These are phyloP conservation scores for Bipolaris oryzae DNA, from an alignment of 2,329 filamentous ascomycete genomes.

Conservation along the genomic window DNA sequence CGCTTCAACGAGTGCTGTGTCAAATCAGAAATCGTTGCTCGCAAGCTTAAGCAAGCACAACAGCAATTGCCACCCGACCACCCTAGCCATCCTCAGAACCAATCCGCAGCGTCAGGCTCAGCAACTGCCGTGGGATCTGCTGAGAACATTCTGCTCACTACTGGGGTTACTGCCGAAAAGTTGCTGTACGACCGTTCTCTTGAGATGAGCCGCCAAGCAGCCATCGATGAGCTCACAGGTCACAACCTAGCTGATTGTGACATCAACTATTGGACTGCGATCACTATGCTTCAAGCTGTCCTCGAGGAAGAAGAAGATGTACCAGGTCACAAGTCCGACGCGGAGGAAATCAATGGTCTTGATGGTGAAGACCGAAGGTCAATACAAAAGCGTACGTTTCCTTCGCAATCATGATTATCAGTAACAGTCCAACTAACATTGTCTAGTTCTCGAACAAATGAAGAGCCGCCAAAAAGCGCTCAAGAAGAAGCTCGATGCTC, in stretches of 20 bases:
- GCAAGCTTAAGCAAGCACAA: constrained; percentile 86
- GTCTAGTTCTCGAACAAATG: constrained; percentile 55
- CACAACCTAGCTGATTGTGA: constrained; percentile 88
- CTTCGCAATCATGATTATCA: not conserved
- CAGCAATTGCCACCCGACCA: constrained; percentile 82
- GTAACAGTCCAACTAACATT: constrained; percentile 26
- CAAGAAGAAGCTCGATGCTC: constrained; percentile 53
- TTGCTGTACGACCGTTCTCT: constrained; percentile 97
- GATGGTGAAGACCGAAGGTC: constrained; percentile 75
- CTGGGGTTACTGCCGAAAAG: constrained; percentile 92
- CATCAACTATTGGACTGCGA: constrained; percentile 89
- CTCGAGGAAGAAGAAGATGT: constrained; percentile 77
- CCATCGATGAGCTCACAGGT: constrained; percentile 93
- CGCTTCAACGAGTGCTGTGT: constrained; percentile 97
- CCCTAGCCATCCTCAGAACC: constrained; percentile 82
- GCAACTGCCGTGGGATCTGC: constrained; percentile 66
- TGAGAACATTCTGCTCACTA: constrained; percentile 82
- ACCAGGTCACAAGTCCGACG: constrained; percentile 53
- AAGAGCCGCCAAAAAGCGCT: constrained; percentile 51
- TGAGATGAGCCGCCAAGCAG: constrained; percentile 94
- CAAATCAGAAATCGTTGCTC: constrained; percentile 92
- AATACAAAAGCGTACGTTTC: constrained; percentile 71
- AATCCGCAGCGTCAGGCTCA: constrained; percentile 64
- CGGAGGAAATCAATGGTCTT: constrained; percentile 60
- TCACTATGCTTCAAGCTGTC: constrained; percentile 93